A percentile compares a stretch with the other conserved stretches of the same genome.
phyloP scores from a whole-genome alignment of 441 rosid species.

The Macaranga tanarius region DNA sequence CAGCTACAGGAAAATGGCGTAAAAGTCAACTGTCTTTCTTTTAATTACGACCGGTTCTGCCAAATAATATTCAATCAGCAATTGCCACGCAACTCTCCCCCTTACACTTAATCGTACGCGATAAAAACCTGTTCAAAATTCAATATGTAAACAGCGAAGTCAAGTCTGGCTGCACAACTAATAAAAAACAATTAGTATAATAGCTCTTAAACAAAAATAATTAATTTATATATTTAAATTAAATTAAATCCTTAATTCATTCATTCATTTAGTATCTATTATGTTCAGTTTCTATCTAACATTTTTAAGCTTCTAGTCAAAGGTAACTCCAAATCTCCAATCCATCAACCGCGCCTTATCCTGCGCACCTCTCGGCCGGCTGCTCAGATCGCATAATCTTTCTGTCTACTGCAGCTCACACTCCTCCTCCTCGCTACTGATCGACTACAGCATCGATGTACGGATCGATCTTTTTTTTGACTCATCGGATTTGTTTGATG shows the following conservation, averaged over 20 bases:
- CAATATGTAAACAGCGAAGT: conserved; percentile 15
- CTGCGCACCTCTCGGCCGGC: too few relatives aligned
- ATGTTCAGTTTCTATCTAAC: too few relatives aligned
- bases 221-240: too few relatives aligned
- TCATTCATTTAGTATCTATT: too few relatives aligned
- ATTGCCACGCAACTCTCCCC: not conserved
- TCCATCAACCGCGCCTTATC: too few relatives aligned
- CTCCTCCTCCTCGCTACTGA: not conserved
- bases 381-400: conserved; percentile 10
- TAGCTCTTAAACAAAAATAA: not conserved
- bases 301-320: too few relatives aligned
- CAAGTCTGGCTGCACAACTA: conserved; percentile 30
- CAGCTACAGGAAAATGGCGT: too few relatives aligned
- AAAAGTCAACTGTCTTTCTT: not conserved
- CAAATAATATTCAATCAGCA: not conserved
- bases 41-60: not conserved
- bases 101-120: not conserved
- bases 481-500: not conserved
- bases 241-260: too few relatives aligned
- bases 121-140: not conserved
- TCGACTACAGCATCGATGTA: conserved; percentile 19
- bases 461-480: conserved; percentile 9
- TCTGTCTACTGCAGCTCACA: not conserved
- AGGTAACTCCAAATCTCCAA: too few relatives aligned
- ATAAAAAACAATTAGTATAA: not conserved